Percentiles rank a stretch among this genome's conserved stretches.
These are phyloP conservation scores for Clausena lansium DNA, from an alignment of 345 rosid genomes.

Conservation along the genomic window DNA sequence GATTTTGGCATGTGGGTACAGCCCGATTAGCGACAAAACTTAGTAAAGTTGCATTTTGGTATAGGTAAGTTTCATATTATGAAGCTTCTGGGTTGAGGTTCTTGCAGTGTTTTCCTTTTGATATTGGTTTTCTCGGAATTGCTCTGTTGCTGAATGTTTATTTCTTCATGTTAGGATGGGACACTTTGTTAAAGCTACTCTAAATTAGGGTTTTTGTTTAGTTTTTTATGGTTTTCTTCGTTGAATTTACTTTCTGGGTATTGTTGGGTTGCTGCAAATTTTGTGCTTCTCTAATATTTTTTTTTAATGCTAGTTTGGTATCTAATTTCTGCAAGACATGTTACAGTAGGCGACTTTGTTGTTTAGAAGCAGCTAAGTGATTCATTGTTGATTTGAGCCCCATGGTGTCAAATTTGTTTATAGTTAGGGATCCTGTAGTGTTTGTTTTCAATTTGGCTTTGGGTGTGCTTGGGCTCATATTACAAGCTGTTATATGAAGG, in stretches of 20 bases:
- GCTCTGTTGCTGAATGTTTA: constrained; percentile 6
- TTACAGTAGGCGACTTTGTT: not conserved
- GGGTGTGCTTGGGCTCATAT: not conserved
- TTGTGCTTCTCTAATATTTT: not conserved
- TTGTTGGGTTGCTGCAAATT: constrained; percentile 18
- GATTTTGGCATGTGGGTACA: constrained; percentile 21
- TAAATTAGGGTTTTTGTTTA: not conserved
- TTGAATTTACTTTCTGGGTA: constrained; percentile 18
- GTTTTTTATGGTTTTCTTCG: not conserved
- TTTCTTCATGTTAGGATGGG: constrained; percentile 5
- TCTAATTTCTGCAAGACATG: not conserved
- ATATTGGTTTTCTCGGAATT: constrained; percentile 9
- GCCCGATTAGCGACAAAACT: constrained; percentile 7
- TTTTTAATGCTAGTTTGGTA: not conserved
- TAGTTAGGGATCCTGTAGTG: not conserved
- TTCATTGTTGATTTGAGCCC: constrained; percentile 1
- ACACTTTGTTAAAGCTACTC: constrained; percentile 7
- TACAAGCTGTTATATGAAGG: not conserved
- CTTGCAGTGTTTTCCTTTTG: constrained; percentile 11
- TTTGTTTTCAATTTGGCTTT: not conserved
- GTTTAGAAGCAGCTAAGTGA: not conserved
- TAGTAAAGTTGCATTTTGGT: not conserved
- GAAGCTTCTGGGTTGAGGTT: not conserved
- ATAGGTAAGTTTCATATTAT: not conserved
- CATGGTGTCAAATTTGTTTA: not conserved